These are phyloP conservation scores for Bolboschoenus planiculmis DNA, from an alignment of 176 grass and related monocot genomes.

Conservation along the genomic window DNA sequence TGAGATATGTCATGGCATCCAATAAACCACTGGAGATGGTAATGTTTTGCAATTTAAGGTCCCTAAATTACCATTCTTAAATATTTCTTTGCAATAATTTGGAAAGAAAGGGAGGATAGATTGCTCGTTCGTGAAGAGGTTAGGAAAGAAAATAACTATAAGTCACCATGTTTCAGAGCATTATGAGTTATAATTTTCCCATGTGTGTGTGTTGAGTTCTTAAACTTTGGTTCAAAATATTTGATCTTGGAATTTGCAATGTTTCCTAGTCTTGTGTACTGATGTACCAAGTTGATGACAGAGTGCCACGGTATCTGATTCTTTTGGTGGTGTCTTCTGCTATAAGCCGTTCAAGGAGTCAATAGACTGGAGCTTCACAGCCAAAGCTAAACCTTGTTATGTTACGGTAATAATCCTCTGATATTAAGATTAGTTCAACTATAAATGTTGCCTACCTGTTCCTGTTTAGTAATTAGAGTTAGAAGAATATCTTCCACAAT, in stretches of 20 bases:
- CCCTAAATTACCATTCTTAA: not conserved
- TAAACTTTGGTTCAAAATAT: not conserved
- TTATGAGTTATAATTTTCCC: not conserved
- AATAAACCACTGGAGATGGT: not conserved
- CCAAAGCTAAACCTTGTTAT: conserved; percentile 93
- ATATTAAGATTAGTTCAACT: not conserved
- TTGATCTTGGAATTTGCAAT: not conserved
- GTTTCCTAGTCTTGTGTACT: not conserved
- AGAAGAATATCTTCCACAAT: not conserved
- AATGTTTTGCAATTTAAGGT: not conserved
- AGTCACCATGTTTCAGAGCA: not conserved
- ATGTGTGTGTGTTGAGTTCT: not conserved
- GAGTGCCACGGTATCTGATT: conserved; percentile 74
- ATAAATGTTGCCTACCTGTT: not conserved
- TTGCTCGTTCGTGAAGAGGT: not conserved
- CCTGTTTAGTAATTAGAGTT: not conserved
- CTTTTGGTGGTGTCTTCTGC: conserved; percentile 73
- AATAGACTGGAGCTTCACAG: conserved; percentile 94
- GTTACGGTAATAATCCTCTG: conserved; percentile 63
- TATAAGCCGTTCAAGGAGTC: conserved; percentile 83
- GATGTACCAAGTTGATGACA: conserved; percentile 22
- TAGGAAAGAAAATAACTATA: not conserved
- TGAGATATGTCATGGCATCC: not conserved
- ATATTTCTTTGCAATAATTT: not conserved
- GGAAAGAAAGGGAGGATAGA: not conserved